Conservation (phyloP, 208 protist species). For the Trypanosoma vivax region DNA sequence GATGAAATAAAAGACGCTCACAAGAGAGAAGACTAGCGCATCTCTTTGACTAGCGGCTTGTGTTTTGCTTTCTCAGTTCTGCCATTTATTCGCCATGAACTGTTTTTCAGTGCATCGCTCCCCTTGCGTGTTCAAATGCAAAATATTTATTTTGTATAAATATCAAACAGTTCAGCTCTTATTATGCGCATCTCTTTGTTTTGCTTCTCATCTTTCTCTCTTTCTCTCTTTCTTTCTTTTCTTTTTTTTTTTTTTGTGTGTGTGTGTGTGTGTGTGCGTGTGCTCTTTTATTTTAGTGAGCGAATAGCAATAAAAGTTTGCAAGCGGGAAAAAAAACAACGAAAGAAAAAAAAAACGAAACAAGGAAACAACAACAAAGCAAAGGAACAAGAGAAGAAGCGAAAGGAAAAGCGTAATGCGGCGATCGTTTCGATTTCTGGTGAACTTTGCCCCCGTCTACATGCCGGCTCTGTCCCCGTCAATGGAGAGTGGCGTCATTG, state of each 20-base stretch:
- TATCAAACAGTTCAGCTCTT: no score
- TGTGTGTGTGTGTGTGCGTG: slow-evolving; percentile 1
- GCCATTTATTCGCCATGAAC: no score
- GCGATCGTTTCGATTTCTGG: slow-evolving; percentile 49
- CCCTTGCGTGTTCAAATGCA: no score
- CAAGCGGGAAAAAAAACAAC: slow-evolving; percentile 1
- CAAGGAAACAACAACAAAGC: slow-evolving; percentile 25
- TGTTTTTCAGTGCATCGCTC: no score
- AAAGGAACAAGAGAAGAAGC: no score
- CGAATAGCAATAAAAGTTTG: background rate
- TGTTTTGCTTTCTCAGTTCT: no score
- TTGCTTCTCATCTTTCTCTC: slow-evolving; percentile 50
- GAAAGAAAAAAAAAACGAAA: background rate
- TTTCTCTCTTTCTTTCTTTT: slow-evolving; percentile 20
- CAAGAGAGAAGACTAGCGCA: no score
- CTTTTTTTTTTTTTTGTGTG: background rate
- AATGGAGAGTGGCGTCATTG: slow-evolving; percentile 81
- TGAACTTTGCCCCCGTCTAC: slow-evolving; percentile 70
- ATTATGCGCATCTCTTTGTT: slow-evolving; percentile 18
- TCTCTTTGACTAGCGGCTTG: no score
- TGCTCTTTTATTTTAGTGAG: slow-evolving; percentile 3
- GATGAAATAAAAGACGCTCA: no score
- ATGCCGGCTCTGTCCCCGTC: slow-evolving; percentile 89
- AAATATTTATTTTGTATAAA: no score
- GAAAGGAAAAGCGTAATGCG: no score